Evolutionary conservation across 768 basidiomycete genomes (phyloP).

Genomic region (Fibroporia radiculosa): DNA sequence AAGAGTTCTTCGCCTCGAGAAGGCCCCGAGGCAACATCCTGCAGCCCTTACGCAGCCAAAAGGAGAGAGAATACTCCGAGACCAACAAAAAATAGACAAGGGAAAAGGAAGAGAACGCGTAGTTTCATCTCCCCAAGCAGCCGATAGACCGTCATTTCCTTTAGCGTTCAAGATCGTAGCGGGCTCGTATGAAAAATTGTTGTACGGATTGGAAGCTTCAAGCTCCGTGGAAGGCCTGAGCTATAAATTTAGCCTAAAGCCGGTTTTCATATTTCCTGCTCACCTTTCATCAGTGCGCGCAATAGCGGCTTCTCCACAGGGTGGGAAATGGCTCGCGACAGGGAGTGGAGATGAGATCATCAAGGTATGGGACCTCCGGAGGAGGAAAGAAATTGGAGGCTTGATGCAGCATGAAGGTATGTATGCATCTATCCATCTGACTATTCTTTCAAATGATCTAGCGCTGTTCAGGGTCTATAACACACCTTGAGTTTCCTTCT

Average conservation of each 20-base stretch:
- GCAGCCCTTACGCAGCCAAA: conserved; percentile 7
- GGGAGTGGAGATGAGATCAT: conserved; percentile 95
- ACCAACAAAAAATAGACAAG: conserved; percentile 7
- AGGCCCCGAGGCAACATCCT: not conserved
- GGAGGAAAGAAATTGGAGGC: conserved; percentile 90
- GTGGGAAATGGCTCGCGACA: conserved; percentile 94
- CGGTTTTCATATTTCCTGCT: conserved; percentile 94
- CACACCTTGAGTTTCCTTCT: conserved; percentile 78
- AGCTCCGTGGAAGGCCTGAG: conserved; percentile 27
- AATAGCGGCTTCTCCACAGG: conserved; percentile 78
- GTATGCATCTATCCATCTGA: not conserved
- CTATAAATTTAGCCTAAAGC: conserved; percentile 44
- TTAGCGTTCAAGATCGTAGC: conserved; percentile 78
- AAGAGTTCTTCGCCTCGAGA: too few species aligned
- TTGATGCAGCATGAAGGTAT: conserved; percentile 92
- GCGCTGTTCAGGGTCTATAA: conserved; percentile 72
- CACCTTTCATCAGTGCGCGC: conserved; percentile 91
- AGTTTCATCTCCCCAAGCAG: too few species aligned
- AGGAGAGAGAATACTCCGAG: conserved; percentile 23
- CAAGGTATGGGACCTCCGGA: conserved; percentile 92
- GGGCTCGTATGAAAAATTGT: conserved; percentile 93
- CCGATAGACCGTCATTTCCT: conserved; percentile 39
- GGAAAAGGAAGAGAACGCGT: not conserved
- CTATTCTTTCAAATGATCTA: not conserved
- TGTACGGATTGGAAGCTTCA: conserved; percentile 81